A percentile compares a stretch with the other conserved stretches of the same genome.
Conservation (phyloP, 352 stramenopile genomes). For the Halophytophthora polymorphica region DNA sequence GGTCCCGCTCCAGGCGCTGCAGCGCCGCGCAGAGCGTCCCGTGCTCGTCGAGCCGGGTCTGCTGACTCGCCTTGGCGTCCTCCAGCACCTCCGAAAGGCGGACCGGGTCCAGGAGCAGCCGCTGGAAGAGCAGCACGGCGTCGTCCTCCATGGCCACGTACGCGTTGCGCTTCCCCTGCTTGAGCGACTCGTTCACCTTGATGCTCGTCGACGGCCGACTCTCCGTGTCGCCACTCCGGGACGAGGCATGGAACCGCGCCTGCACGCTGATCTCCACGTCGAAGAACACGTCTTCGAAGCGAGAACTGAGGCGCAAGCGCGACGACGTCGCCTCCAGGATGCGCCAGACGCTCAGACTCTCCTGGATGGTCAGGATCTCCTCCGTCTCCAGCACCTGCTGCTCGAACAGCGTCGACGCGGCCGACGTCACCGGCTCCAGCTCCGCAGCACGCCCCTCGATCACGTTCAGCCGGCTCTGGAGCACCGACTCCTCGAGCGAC, state of each 20-base stretch:
- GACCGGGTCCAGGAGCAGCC: conserved; percentile 44
- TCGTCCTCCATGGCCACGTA: conserved; percentile 42
- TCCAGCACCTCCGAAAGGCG: conserved; percentile 28
- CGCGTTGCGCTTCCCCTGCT: conserved; percentile 27
- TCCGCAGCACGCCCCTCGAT: conserved; percentile 46
- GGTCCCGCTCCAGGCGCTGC: conserved; percentile 45
- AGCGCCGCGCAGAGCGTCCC: conserved; percentile 33
- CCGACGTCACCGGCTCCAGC: conserved; percentile 40
- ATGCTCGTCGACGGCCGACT: conserved; percentile 9
- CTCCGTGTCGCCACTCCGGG: background rate
- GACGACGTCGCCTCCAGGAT: conserved; percentile 44
- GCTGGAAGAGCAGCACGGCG: conserved; percentile 45
- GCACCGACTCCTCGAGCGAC: conserved; percentile 61
- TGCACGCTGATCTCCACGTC: conserved; percentile 38
- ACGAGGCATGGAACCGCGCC: conserved; percentile 19
- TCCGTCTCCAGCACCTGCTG: conserved; percentile 46
- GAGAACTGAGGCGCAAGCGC: conserved; percentile 37
- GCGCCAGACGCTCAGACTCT: conserved; percentile 47
- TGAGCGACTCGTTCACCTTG: conserved; percentile 29
- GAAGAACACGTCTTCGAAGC: conserved; percentile 51
- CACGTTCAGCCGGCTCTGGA: conserved; percentile 58
- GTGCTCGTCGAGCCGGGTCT: conserved; percentile 14
- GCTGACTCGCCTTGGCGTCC: conserved; percentile 15
- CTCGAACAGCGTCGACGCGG: conserved; percentile 19
- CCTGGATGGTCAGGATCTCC: conserved; percentile 53